A percentile compares a stretch with the other conserved stretches of the same genome.
Conservation (phyloP, 345 rosid species). For the Populus pruinosa region DNA sequence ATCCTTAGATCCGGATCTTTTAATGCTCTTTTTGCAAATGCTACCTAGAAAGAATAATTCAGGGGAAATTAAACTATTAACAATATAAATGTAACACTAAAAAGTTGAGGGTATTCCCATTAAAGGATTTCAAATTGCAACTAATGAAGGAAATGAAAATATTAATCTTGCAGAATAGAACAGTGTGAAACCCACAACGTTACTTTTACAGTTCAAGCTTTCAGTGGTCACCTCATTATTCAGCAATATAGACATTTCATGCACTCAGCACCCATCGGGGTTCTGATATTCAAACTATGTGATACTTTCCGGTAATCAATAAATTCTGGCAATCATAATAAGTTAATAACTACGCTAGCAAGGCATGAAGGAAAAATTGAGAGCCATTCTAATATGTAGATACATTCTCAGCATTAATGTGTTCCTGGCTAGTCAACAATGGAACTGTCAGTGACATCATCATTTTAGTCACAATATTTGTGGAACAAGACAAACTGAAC, state of each 20-base stretch:
- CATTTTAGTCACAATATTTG: not conserved
- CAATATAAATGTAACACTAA: not conserved
- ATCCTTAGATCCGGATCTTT: slow-evolving; percentile 76
- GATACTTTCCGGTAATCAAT: not conserved
- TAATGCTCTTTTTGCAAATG: slow-evolving; percentile 72
- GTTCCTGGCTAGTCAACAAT: not conserved
- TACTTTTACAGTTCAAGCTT: not conserved
- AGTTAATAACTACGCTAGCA: not conserved
- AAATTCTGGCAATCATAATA: not conserved
- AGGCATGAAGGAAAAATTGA: not conserved
- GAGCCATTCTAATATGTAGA: not conserved
- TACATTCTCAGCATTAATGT: not conserved
- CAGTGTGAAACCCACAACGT: not conserved
- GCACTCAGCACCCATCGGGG: not conserved
- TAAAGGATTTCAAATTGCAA: not conserved
- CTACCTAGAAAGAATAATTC: slow-evolving; percentile 41
- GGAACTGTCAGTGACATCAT: not conserved
- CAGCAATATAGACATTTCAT: not conserved
- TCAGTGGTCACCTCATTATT: not conserved
- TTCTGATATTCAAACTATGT: not conserved
- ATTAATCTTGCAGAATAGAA: not conserved
- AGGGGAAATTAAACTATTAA: not conserved
- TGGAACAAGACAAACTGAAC: not conserved
- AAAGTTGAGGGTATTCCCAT: not conserved
- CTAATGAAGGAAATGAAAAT: not conserved